Base-by-base conservation (phyloP, 2,329 filamentous ascomycete genomes). In the Alternaria brassicicola region DNA sequence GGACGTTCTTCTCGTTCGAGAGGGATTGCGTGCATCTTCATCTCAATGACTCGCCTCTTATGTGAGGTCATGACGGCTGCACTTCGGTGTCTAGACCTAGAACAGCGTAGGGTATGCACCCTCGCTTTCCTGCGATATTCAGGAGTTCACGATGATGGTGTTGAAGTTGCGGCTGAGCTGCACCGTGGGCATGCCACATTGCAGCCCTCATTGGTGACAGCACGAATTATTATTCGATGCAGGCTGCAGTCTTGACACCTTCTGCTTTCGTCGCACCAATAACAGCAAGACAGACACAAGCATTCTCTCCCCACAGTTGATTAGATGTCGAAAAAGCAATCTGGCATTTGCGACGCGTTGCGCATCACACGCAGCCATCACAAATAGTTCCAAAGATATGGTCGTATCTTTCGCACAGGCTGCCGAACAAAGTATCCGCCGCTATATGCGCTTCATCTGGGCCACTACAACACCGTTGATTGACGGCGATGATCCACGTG, bases 401-500 rank as follows among this genome's bases (percentile, higher is more conserved):
- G 30, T 53, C 35, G 46, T 50, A 36, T 36, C 28, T 23, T 8
- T 46, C 45, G 50, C 50, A 52, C 28, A 19, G 48, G 38, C 36
- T 23, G 35, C 15, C 23, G 28, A 33, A 23, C n/a, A 48, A 35
- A 36, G 33, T 48, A n/a, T 41, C 30, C 30, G 53, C 53, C 46
- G 21, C 49, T 47, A 33, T 47, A 30, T 47, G 19, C 19, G 43
- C 43, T 46, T n/a, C 13, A 31, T 46, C 43, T 46, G 13, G 30
- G 13, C 28, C 19, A 33, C 26, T 30, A 52, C 36, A 39, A n/a
- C 13, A 33, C 38, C 19, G 33, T 66, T 63, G 23, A 36, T 57
- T 55, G 63, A 64, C 51, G 60, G 61, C 66, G 55, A 60, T 62
- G 41, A 55, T 57, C 62, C 63, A 67, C 64, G 62, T 70, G 65